These are phyloP conservation scores for Perkinsela sp. DNA, from an alignment of 208 protist genomes.

Conservation along the genomic window DNA sequence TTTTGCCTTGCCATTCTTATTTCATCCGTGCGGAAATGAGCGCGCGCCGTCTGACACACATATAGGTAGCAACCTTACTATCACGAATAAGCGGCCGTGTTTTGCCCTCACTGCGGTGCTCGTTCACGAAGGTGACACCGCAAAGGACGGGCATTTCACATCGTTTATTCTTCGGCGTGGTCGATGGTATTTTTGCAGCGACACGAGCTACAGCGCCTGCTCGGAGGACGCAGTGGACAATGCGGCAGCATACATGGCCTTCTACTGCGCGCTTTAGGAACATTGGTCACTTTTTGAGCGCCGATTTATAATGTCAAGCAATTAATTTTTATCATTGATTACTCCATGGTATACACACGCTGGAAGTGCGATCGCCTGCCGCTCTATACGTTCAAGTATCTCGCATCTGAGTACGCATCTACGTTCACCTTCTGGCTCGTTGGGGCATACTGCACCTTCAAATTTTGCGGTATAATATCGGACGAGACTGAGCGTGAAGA, in stretches of 20 bases:
- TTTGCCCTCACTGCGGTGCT: too few relatives aligned
- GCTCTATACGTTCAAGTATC: constrained; percentile 45
- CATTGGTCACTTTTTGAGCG: too few relatives aligned
- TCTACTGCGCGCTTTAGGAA: too few relatives aligned
- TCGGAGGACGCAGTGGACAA: neutral
- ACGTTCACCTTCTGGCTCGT: constrained; percentile 35
- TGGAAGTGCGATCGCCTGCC: constrained; percentile 65
- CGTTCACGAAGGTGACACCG: neutral
- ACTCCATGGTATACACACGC: constrained; percentile 60
- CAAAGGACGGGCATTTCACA: neutral
- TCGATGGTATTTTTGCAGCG: neutral
- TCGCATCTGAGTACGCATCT: constrained; percentile 48
- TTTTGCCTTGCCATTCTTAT: neutral
- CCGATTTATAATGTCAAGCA: too few relatives aligned
- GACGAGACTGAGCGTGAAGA: constrained; percentile 60
- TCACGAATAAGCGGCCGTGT: neutral
- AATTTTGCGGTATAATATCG: constrained; percentile 45
- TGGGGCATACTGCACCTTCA: constrained; percentile 10
- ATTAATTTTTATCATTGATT: too few relatives aligned
- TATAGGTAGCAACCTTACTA: neutral
- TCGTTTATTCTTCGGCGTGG: neutral
- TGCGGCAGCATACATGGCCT: neutral
- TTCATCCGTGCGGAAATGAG: neutral
- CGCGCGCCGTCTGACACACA: neutral
- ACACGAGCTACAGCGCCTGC: neutral